A percentile compares a stretch with the other conserved stretches of the same genome.
phyloP scores from a whole-genome alignment of 768 basidiomycete species.

The Rhodotorula babjevae region DNA sequence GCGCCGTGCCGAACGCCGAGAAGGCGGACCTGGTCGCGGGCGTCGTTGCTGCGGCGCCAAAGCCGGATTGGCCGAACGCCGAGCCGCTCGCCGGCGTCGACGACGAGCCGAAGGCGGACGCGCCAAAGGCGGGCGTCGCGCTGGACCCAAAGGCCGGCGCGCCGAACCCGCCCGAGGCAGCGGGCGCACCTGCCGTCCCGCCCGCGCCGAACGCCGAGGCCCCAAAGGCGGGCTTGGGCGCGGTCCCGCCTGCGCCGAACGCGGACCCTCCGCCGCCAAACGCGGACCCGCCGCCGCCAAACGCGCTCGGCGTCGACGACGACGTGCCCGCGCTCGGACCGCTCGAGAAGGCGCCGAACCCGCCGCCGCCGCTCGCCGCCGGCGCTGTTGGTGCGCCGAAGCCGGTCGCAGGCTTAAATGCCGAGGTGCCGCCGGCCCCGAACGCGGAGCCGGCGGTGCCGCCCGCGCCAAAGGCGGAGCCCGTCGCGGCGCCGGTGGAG shows the following conservation, averaged over 20 bases:
- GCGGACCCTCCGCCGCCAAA: constrained; percentile 15
- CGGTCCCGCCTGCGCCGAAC: constrained; percentile 13
- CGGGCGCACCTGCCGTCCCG: neutral
- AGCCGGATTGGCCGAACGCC: constrained; percentile 13
- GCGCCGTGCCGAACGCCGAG: constrained; percentile 15
- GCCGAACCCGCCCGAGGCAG: neutral
- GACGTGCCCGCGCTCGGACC: constrained; percentile 7
- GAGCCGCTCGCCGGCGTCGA: neutral
- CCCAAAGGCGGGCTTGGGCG: constrained; percentile 9
- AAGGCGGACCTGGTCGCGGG: constrained; percentile 12
- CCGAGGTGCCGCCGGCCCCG: constrained; percentile 18
- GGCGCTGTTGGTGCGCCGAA: constrained; percentile 12
- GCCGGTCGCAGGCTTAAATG: constrained; percentile 30
- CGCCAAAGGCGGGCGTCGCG: constrained; percentile 11
- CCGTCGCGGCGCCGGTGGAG: neutral
- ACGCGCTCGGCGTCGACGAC: constrained; percentile 9
- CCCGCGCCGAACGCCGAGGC: neutral
- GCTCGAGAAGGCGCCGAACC: constrained; percentile 24
- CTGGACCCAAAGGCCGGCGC: constrained; percentile 11
- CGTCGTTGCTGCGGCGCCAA: constrained; percentile 1
- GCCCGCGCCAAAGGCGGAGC: constrained; percentile 15
- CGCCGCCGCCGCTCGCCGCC: neutral
- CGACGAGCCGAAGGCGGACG: constrained; percentile 18
- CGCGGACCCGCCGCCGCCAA: constrained; percentile 9
- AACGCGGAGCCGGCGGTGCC: constrained; percentile 14